Conservation (phyloP, 345 rosid genomes). For the Citrus medica region DNA sequence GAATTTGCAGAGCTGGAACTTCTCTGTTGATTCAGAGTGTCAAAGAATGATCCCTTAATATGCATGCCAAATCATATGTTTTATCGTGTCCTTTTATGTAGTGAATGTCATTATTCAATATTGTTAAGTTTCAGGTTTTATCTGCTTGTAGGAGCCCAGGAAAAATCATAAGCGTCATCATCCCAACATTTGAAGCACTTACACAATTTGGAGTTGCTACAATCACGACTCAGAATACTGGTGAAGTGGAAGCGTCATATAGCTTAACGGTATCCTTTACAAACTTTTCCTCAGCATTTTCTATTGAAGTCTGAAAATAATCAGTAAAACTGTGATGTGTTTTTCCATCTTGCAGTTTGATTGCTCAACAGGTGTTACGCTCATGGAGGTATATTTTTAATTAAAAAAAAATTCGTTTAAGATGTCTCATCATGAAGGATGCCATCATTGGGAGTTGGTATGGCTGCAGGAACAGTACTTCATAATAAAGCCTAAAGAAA, state of each 20-base stretch:
- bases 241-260: constrained; percentile 92
- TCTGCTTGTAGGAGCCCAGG: constrained; percentile 76
- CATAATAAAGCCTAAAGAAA: constrained; percentile 72
- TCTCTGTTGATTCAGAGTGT: background rate
- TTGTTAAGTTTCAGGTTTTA: background rate
- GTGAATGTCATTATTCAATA: background rate
- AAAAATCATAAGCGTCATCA: constrained; percentile 55
- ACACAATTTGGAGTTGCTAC: constrained; percentile 82
- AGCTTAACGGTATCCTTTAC: constrained; percentile 65
- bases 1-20: background rate
- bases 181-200: constrained; percentile 90
- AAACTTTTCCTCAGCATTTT: background rate
- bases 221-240: constrained; percentile 62
- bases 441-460: constrained; percentile 5
- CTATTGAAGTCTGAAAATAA: background rate
- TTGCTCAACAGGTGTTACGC: constrained; percentile 75
- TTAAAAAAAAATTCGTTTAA: background rate
- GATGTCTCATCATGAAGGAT: background rate
- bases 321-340: constrained; percentile 5
- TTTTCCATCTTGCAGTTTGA: constrained; percentile 52
- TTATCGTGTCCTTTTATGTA: background rate
- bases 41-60: background rate
- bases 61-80: background rate
- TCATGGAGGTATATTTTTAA: constrained; percentile 55
- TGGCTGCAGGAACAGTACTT: constrained; percentile 81